Base-by-base conservation (phyloP, 441 rosid genomes). In the Dalechampia spathulata region DNA sequence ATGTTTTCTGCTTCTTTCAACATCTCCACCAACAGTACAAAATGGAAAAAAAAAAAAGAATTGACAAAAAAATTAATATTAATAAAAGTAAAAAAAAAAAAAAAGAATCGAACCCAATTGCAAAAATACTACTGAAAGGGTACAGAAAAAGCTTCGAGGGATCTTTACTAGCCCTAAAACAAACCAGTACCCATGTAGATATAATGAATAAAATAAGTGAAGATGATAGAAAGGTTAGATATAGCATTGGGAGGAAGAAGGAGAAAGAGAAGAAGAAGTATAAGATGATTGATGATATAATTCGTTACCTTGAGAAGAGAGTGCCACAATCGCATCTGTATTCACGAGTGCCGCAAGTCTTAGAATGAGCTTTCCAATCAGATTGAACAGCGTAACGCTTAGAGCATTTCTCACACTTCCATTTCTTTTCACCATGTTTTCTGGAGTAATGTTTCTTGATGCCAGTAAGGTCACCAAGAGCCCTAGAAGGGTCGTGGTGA, bases 301-400 rank as follows among this genome's bases (percentile, higher is more conserved):
- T 36, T 4, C 10, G 39, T 30, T 36, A 36, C 98, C 98, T 82
- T 11, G 98, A 87, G 72, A 87, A 90, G 62, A 87, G 85, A 54
- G 95, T 86, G 52, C 98, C 95, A 57, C 96, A 88, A 64, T 86
- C 93, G 58, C 96, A 91, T 58, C 88, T 68, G 66, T 87, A 86
- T 60, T 88, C 98, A 55, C 91, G 57, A 12, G 98, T 91, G 63
- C 98, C 98, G 47, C 98, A 91, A 40, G 90, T 91, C 57, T 91
- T 91, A 16, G 90, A 82, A 69, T 91, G 98, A 46, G 98, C 98
- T 69, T 91, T 91, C 95, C 92, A 91, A 69, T 91, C 98, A 3
- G 96, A 91, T 55, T 91, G 95, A 47, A 91, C 98, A 17, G 98
- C 98, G 56, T 88, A 91, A 23, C 83, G 62, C 75, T 91, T 91